phyloP scores from a whole-genome alignment of 306 rosid genomes.

The Abrus pulchellus region DNA sequence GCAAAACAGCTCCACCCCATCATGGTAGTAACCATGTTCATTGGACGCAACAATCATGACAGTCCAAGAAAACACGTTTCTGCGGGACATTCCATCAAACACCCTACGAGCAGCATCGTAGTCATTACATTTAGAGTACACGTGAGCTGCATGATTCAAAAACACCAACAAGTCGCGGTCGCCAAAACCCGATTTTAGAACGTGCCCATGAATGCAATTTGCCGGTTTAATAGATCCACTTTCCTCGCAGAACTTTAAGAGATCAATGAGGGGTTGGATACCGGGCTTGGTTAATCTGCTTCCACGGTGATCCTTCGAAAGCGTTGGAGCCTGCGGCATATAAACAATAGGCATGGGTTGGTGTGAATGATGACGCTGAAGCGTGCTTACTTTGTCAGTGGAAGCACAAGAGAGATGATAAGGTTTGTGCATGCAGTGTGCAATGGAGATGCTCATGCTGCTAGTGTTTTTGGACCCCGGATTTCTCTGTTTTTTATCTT shows the following conservation, averaged over 20 bases:
- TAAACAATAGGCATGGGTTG: neutral
- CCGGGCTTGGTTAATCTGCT: conserved; percentile 39
- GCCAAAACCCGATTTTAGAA: conserved; percentile 58
- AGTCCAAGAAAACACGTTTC: conserved; percentile 77
- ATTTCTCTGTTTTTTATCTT: conserved; percentile 8
- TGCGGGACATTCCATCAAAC: conserved; percentile 70
- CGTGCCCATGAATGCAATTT: conserved; percentile 66
- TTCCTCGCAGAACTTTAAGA: conserved; percentile 59
- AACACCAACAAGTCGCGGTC: conserved; percentile 59
- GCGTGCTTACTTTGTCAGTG: conserved; percentile 44
- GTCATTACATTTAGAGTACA: conserved; percentile 67
- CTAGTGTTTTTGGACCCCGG: neutral
- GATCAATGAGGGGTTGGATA: conserved; percentile 62
- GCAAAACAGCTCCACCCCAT: conserved; percentile 63
- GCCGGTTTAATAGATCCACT: conserved; percentile 50
- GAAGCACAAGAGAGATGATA: conserved; percentile 36
- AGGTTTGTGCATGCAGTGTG: conserved; percentile 45
- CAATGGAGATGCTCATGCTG: conserved; percentile 53
- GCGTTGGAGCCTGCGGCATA: conserved; percentile 34
- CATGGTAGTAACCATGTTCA: conserved; percentile 56
- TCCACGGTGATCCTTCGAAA: conserved; percentile 41
- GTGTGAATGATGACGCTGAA: neutral
- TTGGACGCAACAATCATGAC: conserved; percentile 71
- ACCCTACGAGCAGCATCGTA: conserved; percentile 55
- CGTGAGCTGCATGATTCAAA: conserved; percentile 65